Base-by-base conservation (phyloP, 495 filamentous ascomycete genomes). In the Annulohypoxylon maeteangense region DNA sequence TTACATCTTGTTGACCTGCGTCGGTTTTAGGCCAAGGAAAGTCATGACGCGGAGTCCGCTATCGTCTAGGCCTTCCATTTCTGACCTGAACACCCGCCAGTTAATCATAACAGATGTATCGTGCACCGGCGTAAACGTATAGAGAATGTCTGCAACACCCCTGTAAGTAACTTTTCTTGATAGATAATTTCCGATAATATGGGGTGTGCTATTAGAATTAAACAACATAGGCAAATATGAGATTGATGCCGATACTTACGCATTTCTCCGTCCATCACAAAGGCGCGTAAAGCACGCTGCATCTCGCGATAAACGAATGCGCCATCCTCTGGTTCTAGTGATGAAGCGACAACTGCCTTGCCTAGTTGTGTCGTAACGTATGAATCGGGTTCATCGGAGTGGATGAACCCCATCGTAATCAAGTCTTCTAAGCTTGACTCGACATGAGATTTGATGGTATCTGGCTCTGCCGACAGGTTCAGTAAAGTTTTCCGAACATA, bases 211-310 rank as follows among this genome's bases (percentile, higher is more conserved):
- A 47, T 8, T 20, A 55, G 16, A 34, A 25, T 12, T 5, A 48
- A 12, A 48, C 20, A 22, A 48, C 2, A 48, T 11, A 48, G 16
- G 4, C 3, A 27, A 14, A 27, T 0, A n/a, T 14, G 47, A 27
- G n/a, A 7, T 29, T 27, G 31, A 12, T n/a, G 20, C 11, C 18
- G 44, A 31, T 12, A 68, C 70, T 72, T 68, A 72, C 70, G 92
- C 90, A 95, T 90, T 51, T 95, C 92, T 16, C 90, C 91, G 72
- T 93, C 91, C 86, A 95, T 88, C 16, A 93, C 92, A 64, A 95
- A 95, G 5, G 89, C 90, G 51, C 87, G 82, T 2, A 94, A 76
- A 0, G 92, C 91, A 65, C 85, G 83, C 62, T 83, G 83, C 59
- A 94, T 81, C 71, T 94, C 92, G 50, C 86, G 82, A 68, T 93